Conservation (phyloP, 208 protist species). For the Novymonas esmeraldas region DNA sequence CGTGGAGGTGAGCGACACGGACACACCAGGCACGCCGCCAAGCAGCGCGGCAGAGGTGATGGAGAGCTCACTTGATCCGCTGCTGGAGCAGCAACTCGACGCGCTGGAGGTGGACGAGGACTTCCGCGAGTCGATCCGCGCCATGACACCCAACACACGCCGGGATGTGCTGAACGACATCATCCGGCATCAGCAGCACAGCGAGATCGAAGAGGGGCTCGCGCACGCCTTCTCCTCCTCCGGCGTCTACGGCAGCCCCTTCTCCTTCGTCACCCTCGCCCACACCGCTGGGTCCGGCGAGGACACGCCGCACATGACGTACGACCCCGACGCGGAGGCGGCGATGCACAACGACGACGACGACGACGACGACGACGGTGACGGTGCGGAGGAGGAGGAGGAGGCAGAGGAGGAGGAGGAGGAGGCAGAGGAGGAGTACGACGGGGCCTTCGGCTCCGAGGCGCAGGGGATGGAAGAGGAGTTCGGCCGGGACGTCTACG, state of each 20-base stretch:
- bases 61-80: constrained; percentile 20
- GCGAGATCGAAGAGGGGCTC: constrained; percentile 5
- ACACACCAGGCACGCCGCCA: not conserved
- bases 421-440: not conserved
- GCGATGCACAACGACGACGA: constrained; percentile 9
- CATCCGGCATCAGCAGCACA: constrained; percentile 45
- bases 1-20: constrained; percentile 20
- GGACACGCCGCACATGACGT: not conserved
- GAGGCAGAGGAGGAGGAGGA: constrained; percentile 11
- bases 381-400: constrained; percentile 15
- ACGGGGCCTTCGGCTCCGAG: not conserved
- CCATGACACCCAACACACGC: constrained; percentile 75
- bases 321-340: constrained; percentile 3
- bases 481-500: too few species aligned
- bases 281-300: not conserved
- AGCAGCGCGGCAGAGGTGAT: constrained; percentile 10
- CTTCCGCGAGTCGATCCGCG: constrained; percentile 64
- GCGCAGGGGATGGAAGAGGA: not conserved
- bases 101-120: constrained; percentile 60
- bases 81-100: constrained; percentile 62
- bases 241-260: not conserved
- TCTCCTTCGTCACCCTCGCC: not conserved
- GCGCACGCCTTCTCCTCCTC: constrained; percentile 1
- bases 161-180: constrained; percentile 82
- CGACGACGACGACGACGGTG: constrained; percentile 15